Evolutionary conservation across 2,329 filamentous ascomycete genomes (phyloP).

Genomic region (Nectriaceae sp.): DNA sequence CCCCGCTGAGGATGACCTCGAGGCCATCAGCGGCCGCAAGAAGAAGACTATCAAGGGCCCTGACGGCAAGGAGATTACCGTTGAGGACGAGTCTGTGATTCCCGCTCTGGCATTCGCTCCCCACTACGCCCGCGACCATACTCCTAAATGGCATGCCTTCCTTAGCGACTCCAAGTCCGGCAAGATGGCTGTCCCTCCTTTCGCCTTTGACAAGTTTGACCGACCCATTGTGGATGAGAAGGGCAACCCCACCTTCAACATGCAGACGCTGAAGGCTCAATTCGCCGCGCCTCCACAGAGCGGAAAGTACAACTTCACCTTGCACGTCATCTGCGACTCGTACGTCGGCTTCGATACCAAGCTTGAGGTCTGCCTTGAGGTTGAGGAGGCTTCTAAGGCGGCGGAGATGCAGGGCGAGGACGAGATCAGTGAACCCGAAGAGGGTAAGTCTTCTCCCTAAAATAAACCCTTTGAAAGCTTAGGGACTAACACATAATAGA

Average conservation of each 20-base stretch:
- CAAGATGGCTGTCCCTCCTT: slow-evolving; percentile 94
- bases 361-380: slow-evolving; percentile 83
- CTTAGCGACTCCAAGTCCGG: slow-evolving; percentile 91
- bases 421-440: slow-evolving; percentile 96
- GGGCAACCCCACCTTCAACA: slow-evolving; percentile 86
- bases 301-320: slow-evolving; percentile 90
- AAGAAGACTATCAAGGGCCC: slow-evolving; percentile 66
- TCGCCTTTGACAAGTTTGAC: slow-evolving; percentile 92
- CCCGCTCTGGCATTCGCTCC: slow-evolving; percentile 89
- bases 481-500: slow-evolving; percentile 53
- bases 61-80: slow-evolving; percentile 56
- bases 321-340: slow-evolving; percentile 92
- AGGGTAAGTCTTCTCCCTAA: slow-evolving; percentile 64
- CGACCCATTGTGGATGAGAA: slow-evolving; percentile 79
- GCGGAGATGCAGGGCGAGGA: slow-evolving; percentile 80
- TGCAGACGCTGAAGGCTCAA: slow-evolving; percentile 96
- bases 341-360: slow-evolving; percentile 94
- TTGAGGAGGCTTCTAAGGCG: slow-evolving; percentile 87
- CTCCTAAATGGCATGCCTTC: slow-evolving; percentile 92
- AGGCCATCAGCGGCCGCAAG: slow-evolving; percentile 78
- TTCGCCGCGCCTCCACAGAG: slow-evolving; percentile 93
- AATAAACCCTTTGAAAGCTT: background rate
- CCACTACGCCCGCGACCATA: slow-evolving; percentile 85
- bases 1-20: slow-evolving; percentile 87
- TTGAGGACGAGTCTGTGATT: slow-evolving; percentile 66